A percentile compares a stretch with the other conserved stretches of the same genome.
Conservation (phyloP, 2,329 filamentous ascomycete genomes). For the Raffaelea ambrosiae region DNA sequence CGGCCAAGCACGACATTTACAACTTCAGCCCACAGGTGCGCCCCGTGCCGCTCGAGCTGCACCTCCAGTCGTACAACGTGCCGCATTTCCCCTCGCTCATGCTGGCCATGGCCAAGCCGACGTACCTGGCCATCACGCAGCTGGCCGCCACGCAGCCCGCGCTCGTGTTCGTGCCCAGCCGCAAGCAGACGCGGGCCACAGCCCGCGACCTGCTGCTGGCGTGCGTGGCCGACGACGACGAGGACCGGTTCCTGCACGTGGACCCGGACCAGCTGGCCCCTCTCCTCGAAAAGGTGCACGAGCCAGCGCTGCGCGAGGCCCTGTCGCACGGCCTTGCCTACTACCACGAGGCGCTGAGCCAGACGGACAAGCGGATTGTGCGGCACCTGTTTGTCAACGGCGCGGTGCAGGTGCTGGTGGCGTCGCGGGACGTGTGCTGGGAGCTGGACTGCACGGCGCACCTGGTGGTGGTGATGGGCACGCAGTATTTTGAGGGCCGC, state of each 20-base stretch:
- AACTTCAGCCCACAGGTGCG: constrained; percentile 94
- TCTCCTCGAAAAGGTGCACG: constrained; percentile 73
- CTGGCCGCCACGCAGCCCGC: constrained; percentile 84
- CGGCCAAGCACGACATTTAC: constrained; percentile 95
- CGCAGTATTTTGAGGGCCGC: constrained; percentile 92
- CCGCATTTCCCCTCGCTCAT: constrained; percentile 97
- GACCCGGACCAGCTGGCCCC: constrained; percentile 69
- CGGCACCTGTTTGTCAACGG: constrained; percentile 85
- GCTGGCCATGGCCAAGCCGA: constrained; percentile 95
- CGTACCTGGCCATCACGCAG: constrained; percentile 80
- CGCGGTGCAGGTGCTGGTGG: constrained; percentile 75
- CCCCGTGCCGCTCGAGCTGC: constrained; percentile 81
- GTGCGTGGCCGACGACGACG: constrained; percentile 79
- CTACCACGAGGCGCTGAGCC: constrained; percentile 87
- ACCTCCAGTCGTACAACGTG: constrained; percentile 91
- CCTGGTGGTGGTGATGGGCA: constrained; percentile 92
- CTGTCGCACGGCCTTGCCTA: constrained; percentile 93
- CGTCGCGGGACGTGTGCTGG: constrained; percentile 86
- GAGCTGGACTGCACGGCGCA: constrained; percentile 83
- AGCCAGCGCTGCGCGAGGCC: constrained; percentile 79
- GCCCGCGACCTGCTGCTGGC: constrained; percentile 82
- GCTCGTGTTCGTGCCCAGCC: constrained; percentile 82
- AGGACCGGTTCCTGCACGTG: constrained; percentile 80
- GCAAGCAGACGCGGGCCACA: constrained; percentile 85
- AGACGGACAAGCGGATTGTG: constrained; percentile 86